These are phyloP conservation scores for Chlorella sp. DNA, from an alignment of 139 green algal species.

Conservation along the genomic window DNA sequence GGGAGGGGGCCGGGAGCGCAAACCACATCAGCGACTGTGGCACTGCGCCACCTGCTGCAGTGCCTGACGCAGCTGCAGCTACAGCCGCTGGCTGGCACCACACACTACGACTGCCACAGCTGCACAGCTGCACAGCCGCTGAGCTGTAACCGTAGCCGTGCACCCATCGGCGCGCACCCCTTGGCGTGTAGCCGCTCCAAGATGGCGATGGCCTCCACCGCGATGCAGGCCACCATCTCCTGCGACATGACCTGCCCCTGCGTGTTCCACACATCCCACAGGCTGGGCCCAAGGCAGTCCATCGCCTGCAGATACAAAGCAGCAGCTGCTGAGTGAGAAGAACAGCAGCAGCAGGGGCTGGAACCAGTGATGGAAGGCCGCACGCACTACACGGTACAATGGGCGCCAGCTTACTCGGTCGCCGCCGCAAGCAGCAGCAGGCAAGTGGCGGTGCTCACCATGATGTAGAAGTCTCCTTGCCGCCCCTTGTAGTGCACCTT, in stretches of 20 bases:
- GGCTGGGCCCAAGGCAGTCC: constrained; percentile 96
- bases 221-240: constrained; percentile 99
- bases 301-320: constrained; percentile 83
- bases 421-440: too few species aligned
- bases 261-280: constrained; percentile 99
- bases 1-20: not conserved
- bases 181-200: constrained; percentile 97
- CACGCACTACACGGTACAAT: not conserved
- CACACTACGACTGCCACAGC: too few species aligned
- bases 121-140: too few species aligned
- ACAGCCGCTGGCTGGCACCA: too few species aligned
- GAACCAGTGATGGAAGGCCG: not conserved
- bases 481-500: constrained; percentile 98
- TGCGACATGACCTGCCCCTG: constrained; percentile 94
- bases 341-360: not conserved
- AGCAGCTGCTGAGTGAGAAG: not conserved
- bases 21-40: too few species aligned
- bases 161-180: constrained; percentile 68
- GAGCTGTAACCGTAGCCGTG: too few species aligned
- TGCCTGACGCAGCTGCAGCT: too few species aligned
- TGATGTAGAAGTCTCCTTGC: constrained; percentile 98
- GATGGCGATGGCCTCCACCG: constrained; percentile 96
- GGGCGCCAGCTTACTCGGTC: too few species aligned
- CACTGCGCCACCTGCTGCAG: too few species aligned
- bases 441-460: constrained; percentile 69